Base-by-base conservation (phyloP, 345 rosid species). In the Anastatica hierochuntica region DNA sequence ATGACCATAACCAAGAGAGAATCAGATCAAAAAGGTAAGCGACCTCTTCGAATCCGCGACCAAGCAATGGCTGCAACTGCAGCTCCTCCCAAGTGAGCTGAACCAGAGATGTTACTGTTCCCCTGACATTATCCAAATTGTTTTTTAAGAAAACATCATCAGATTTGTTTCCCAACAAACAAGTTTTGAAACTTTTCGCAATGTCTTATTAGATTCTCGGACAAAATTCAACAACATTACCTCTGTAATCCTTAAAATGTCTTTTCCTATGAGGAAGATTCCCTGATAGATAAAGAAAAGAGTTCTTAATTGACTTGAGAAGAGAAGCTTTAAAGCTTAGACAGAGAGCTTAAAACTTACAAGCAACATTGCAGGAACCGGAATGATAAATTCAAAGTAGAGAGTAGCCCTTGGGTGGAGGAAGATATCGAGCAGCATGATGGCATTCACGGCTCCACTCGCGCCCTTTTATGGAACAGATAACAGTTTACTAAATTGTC, bases 1-100 rank as follows among this genome's bases (percentile, higher is more conserved):
- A 17, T 23, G 63, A 49, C 58, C 43, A 49, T 5, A 43, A 45
- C 48, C 53, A 66, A 18, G 35, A 3, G 33, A 3, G 10, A 29
- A 4, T 6, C 33, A 24, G 33, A 29, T 6, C 33, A 29, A 29
- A 29, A 21, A 36, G 36, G 48, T 65, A 84, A 67, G 1, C 84
- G 80, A 43, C 96, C 83, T 60, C 66, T 75, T 72, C 76, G 74
- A 7, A 85, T 62, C 54, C 78, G 70, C 42, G 76, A 76, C 89
- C 85, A 92, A 37, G 85, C 82, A 16, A 92, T 20, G 24, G 82
- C 95, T 15, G 90, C 96, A 73, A 88, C 96, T 29, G 84, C 95
- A 10, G 83, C 96, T 58, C 98, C 98, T 14, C 96, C 98, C 72
- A 88, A 56, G 59, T 88, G 98, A 54, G 88, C 88, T 5, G 96